Evolutionary conservation across 768 basidiomycete genomes (phyloP), one percentile per base, ranked within the genome.

Genomic region (Tulasnella calospora): DNA sequence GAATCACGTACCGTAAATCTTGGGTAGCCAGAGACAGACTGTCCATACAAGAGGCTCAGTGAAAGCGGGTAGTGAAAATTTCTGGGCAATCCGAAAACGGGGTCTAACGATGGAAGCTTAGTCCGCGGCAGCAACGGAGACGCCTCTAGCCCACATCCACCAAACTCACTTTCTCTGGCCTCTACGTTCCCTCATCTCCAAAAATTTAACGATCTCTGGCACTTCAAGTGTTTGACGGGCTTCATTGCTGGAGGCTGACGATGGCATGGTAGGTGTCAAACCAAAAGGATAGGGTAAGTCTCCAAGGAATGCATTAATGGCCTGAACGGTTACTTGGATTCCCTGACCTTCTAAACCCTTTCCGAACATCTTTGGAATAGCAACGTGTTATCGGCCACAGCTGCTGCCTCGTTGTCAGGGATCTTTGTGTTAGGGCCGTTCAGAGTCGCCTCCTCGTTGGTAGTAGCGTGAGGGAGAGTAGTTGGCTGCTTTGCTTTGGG

Each of bases 21-120:
- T 67, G 61, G 61, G 61, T 15, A 67, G 61, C 61, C 61, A 67
- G 27, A 67, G 61, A 67, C 61, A 67, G 13, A 67, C 61, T 67
- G 61, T 67, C 61, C 61, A 67, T 35, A 67, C 61, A 13, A 67
- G 61, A 17, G 61, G 61, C 61, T 67, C 61, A 2, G 61, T 67
- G 33, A 67, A 67, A 5, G 61, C 61, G 27, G 61, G 61, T 2
- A 67, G 35, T 13, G 61, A 67, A 27, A 67, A 67, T 67, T 13
- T 67, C 30, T 67, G 61, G 33, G 61, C 61, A 30, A 67, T 67
- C 30, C 61, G 61, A 35, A 67, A 67, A 30, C 61, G 61, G 10
- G 61, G 61, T 67, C 61, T 67, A 30, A 27, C 12, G 61, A 67
- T 15, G 27, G 61, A 30, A 15, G 6, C n/a, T 27, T 13, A 35